These are phyloP conservation scores for Sporothrix variecibatus DNA, from an alignment of 2,329 filamentous ascomycete species.

Conservation along the genomic window DNA sequence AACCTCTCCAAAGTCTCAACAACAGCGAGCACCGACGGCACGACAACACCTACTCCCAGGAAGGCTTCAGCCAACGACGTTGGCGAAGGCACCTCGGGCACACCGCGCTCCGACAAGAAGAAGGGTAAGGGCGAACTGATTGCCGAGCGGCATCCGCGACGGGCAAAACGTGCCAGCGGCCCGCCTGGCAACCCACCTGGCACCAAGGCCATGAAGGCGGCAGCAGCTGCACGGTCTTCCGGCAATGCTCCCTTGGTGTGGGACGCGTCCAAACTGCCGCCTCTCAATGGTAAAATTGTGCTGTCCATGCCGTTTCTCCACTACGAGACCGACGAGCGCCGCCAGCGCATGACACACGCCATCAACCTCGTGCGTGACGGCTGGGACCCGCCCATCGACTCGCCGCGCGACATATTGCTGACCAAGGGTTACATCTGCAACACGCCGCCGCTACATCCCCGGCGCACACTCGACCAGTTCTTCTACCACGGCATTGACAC, in stretches of 20 bases:
- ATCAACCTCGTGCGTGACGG: slow-evolving; percentile 42
- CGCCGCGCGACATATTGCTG: slow-evolving; percentile 47
- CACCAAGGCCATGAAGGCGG: slow-evolving; percentile 37
- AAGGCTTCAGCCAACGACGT: slow-evolving; percentile 27
- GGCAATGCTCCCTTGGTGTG: slow-evolving; percentile 33
- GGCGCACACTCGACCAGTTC: slow-evolving; percentile 66
- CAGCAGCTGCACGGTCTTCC: slow-evolving; percentile 30
- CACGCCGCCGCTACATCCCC: slow-evolving; percentile 56
- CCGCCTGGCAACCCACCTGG: slow-evolving; percentile 42
- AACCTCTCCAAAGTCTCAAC: background rate
- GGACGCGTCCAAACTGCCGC: slow-evolving; percentile 37
- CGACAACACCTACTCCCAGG: slow-evolving; percentile 27
- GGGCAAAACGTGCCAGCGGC: slow-evolving; percentile 38
- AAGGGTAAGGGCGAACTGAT: slow-evolving; percentile 42
- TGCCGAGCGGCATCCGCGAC: slow-evolving; percentile 42
- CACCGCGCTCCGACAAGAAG: slow-evolving; percentile 37
- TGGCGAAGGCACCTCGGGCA: slow-evolving; percentile 29
- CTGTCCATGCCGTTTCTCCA: slow-evolving; percentile 64
- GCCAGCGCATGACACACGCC: slow-evolving; percentile 58
- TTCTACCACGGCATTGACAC: slow-evolving; percentile 67
- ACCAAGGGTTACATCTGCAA: slow-evolving; percentile 50
- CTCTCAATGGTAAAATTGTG: slow-evolving; percentile 37
- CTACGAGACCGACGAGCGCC: slow-evolving; percentile 60
- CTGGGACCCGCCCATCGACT: slow-evolving; percentile 35
- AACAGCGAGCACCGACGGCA: background rate